These are phyloP conservation scores for Scleromitrula shiraiana DNA, from an alignment of 2,329 filamentous ascomycete genomes.

Conservation along the genomic window DNA sequence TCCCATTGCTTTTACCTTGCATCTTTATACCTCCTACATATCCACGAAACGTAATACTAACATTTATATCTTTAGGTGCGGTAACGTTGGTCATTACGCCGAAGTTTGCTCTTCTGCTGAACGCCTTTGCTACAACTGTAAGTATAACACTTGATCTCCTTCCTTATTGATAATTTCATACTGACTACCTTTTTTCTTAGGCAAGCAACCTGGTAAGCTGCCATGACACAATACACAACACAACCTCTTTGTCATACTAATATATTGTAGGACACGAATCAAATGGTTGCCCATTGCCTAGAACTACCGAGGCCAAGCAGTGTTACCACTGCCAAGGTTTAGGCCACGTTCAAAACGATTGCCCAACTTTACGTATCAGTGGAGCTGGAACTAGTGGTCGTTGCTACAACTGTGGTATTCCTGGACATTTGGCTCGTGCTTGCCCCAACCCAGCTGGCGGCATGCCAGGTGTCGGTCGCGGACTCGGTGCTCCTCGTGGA, in stretches of 20 bases:
- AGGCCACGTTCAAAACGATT: constrained; percentile 97
- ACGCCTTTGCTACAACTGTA: constrained; percentile 99
- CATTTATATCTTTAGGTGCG: constrained; percentile 36
- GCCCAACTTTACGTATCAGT: constrained; percentile 88
- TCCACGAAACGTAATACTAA: constrained; percentile 4
- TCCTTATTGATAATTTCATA: neutral
- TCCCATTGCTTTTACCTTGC: neutral
- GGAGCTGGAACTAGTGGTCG: constrained; percentile 74
- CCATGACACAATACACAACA: neutral
- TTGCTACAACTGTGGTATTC: constrained; percentile 94
- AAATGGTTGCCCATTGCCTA: constrained; percentile 91
- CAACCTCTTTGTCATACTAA: neutral
- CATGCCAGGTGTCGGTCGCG: constrained; percentile 47
- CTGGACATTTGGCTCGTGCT: constrained; percentile 84
- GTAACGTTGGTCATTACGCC: constrained; percentile 71
- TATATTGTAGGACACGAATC: constrained; percentile 72
- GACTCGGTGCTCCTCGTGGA: constrained; percentile 62
- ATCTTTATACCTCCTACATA: too few relatives aligned
- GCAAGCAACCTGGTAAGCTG: constrained; percentile 70
- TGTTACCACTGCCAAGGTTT: constrained; percentile 99
- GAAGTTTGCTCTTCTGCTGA: constrained; percentile 98
- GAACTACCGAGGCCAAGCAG: constrained; percentile 98
- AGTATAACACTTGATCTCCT: constrained; percentile 31
- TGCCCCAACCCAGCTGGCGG: constrained; percentile 67
- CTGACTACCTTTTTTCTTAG: constrained; percentile 31